Evolutionary conservation across 768 basidiomycete species (phyloP), one percentile per base, ranked within the genome.

Genomic region (Kwoniella sp.): DNA sequence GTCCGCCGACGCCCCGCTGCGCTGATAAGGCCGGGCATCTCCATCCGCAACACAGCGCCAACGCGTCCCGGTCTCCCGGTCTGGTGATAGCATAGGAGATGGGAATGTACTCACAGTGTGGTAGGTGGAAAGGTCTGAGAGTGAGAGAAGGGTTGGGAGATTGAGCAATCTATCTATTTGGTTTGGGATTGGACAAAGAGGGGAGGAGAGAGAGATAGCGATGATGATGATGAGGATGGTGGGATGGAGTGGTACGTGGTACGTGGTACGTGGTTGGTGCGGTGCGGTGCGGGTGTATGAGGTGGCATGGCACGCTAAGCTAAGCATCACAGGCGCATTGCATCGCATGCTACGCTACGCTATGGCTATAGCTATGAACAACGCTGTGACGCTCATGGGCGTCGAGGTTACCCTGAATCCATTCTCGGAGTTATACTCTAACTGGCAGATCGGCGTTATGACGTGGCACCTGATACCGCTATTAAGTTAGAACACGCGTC

Each of bases 361-460:
- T n/a, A n/a, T n/a, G n/a, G n/a, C n/a, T n/a, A n/a, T n/a, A n/a
- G n/a, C n/a, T n/a, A n/a, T 34, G 41, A 45, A 45, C 41, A 45
- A 45, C 41, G 41, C 41, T 45, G 51, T 60, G 58, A 60, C 58
- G 58, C 58, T 50, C 58, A 60, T 59, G 45, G 58, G 45, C 50
- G n/a, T 59, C 8, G 50, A 48, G 47, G 38, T 61, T 45, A 45
- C 60, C 60, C 60, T 61, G 60, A 61, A 25, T 34, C 50, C 41
- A 37, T 31, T 34, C 23, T 15, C 60, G 60, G 60, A 29, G 52
- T 54, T 61, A 61, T 61, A 30, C 9, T 28, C 12, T 22, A 9
- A n/a, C n/a, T 0, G 15, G 5, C 11, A 54, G 51, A 61, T 61
- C 60, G 60, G 60, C 52, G 38, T 61, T 61, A 61, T 61, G 60